Evolutionary conservation across 768 basidiomycete genomes (phyloP), one percentile per base, ranked within the genome.

Genomic region (Pisolithus albus): DNA sequence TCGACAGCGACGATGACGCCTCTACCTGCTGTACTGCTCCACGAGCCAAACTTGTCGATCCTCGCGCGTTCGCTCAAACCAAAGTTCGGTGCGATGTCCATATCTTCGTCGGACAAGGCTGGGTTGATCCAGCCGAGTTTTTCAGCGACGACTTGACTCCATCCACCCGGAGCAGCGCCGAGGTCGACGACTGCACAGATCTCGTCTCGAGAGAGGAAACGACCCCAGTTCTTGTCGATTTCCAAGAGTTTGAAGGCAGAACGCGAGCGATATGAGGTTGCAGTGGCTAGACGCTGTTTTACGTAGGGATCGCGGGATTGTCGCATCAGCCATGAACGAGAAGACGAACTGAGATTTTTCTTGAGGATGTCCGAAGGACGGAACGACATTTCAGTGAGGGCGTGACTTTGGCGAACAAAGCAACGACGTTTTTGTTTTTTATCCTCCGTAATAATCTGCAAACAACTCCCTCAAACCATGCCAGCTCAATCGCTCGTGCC

Each of bases 161-260:
- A 98, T 0, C 92, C 92, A 0, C 93, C 93, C 0, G 94, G 95
- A 0, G 92, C 90, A 0, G 89, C 89, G 15, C 95, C 94, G 19
- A 96, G 78, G 67, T 96, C 94, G 1, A 94, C 81, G 0, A 95
- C 81, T 16, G 78, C 73, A 1, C 65, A 72, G 5, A 86, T 79
- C 49, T 85, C 75, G 23, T 68, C 64, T 42, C 75, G 67, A 16
- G 65, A 63, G 40, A 85, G 69, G 56, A 91, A 81, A 2, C 70
- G 53, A 10, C 75, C 75, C 65, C 74, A 81, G 36, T 74, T 71
- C 0, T 75, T 66, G 61, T 89, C 74, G 46, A 98, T 78, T 59
- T 93, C 88, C 52, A 92, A 66, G 15, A 97, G 82, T 70, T 97
- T 97, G 75, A 89, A 95, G 4, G 93, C 92, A 11, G 92, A 87